phyloP scores from a whole-genome alignment of 257 asterid species.

The Ophiorrhiza pumila region DNA sequence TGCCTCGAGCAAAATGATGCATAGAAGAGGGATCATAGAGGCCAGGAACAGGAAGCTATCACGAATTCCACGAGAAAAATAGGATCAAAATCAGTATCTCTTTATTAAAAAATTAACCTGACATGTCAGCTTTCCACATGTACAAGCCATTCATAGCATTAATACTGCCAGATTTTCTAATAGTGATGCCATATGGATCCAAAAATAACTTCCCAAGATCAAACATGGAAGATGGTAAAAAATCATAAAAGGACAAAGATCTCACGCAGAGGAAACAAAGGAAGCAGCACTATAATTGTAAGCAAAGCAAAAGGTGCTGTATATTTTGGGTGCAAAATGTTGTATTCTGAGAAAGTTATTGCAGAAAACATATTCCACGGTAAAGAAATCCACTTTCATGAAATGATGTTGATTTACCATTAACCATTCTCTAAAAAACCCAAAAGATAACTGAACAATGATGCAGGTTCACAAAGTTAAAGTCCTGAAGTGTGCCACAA shows the following conservation, averaged over 20 bases:
- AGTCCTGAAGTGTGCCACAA: neutral
- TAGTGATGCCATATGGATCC: neutral
- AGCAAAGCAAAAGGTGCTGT: neutral
- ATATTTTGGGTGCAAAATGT: neutral
- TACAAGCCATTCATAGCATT: neutral
- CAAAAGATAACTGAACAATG: neutral
- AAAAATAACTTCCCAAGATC: neutral
- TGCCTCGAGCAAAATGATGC: conserved; percentile 57
- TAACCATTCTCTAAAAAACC: neutral
- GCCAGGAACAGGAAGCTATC: conserved; percentile 66
- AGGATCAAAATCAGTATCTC: neutral
- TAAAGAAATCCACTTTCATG: neutral
- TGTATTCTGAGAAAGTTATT: neutral
- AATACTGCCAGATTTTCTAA: neutral
- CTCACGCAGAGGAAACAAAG: neutral
- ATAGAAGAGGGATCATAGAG: conserved; percentile 56
- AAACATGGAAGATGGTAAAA: neutral
- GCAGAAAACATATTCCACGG: neutral
- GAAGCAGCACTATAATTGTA: neutral
- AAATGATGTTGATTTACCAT: neutral
- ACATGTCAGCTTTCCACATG: neutral
- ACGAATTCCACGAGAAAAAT: conserved; percentile 13
- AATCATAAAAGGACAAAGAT: neutral
- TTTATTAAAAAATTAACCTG: neutral
- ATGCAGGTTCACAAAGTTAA: neutral